These are phyloP conservation scores for Pseudogymnoascus sp. DNA, from an alignment of 2,329 filamentous ascomycete genomes.

Conservation along the genomic window DNA sequence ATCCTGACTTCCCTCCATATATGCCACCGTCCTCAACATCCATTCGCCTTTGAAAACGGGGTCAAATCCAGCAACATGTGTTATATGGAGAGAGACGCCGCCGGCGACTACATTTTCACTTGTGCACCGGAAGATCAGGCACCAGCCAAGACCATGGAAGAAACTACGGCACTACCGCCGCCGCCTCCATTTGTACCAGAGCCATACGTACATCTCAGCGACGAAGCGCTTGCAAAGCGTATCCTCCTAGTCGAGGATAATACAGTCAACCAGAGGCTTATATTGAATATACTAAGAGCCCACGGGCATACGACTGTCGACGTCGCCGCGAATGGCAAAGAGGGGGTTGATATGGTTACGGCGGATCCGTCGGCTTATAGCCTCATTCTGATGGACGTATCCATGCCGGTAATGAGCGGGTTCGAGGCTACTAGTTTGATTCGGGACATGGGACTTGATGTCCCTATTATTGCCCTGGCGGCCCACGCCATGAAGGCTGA, in stretches of 20 bases:
- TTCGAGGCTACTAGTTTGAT: constrained; percentile 43
- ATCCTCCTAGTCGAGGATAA: constrained; percentile 38
- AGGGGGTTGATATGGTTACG: constrained; percentile 36
- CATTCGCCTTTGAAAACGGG: constrained; percentile 45
- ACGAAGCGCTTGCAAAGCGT: constrained; percentile 34
- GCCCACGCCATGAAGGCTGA: constrained; percentile 50
- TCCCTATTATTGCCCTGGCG: constrained; percentile 48
- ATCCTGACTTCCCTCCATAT: neutral
- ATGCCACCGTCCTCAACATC: neutral
- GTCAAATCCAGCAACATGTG: constrained; percentile 54
- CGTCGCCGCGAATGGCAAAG: constrained; percentile 36
- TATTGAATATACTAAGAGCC: constrained; percentile 31
- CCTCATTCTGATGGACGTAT: constrained; percentile 50
- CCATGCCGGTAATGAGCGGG: constrained; percentile 53
- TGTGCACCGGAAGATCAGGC: constrained; percentile 13
- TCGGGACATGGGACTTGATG: constrained; percentile 32
- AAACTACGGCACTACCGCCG: constrained; percentile 8
- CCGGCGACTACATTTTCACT: too few relatives aligned
- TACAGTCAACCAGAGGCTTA: constrained; percentile 36
- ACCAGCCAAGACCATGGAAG: constrained; percentile 30
- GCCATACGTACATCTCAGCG: constrained; percentile 28
- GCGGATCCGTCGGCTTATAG: constrained; percentile 37
- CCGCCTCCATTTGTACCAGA: constrained; percentile 15
- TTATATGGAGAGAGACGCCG: too few relatives aligned
- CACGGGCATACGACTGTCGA: constrained; percentile 37